Conservation (phyloP, 2,329 filamentous ascomycete genomes). For the Colletotrichum limetticola region DNA sequence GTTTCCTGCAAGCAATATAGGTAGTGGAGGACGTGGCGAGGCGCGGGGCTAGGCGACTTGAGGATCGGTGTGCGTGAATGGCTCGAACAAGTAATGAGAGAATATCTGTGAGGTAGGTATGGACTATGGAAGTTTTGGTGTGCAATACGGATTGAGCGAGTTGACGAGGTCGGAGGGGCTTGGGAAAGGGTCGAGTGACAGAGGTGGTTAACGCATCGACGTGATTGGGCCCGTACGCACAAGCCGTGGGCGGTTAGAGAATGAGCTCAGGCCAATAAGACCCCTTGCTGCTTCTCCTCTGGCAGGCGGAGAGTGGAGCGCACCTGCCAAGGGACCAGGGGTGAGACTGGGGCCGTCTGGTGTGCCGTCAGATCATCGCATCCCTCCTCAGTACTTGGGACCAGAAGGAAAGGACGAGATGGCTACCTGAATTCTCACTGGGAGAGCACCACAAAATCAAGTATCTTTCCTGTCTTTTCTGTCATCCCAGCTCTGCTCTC, state of each 20-base stretch:
- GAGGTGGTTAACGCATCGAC: slow-evolving; percentile 28
- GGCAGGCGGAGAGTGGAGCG: slow-evolving; percentile 30
- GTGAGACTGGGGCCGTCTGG: slow-evolving; percentile 30
- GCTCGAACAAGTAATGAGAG: background rate
- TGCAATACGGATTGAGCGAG: background rate
- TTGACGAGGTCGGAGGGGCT: background rate
- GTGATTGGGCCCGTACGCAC: slow-evolving; percentile 41
- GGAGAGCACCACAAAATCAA: background rate
- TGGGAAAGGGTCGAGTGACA: slow-evolving; percentile 42
- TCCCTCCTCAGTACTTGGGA: background rate
- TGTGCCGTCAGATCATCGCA: slow-evolving; percentile 33
- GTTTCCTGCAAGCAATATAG: slow-evolving; percentile 28
- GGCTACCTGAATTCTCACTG: background rate
- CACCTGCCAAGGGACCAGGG: slow-evolving; percentile 31
- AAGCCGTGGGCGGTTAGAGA: slow-evolving; percentile 52
- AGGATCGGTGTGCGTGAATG: background rate
- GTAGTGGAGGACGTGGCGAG: background rate
- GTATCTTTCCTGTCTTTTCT: slow-evolving; percentile 2
- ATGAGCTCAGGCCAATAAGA: slow-evolving; percentile 46
- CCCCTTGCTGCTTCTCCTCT: slow-evolving; percentile 40
- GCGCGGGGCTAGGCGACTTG: background rate
- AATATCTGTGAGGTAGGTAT: slow-evolving; percentile 22
- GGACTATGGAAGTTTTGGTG: background rate
- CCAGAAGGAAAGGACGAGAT: background rate
- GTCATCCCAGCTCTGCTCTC: slow-evolving; percentile 17